These are phyloP conservation scores for Neurospora tetraspora DNA, from an alignment of 495 filamentous ascomycete species.

Conservation along the genomic window DNA sequence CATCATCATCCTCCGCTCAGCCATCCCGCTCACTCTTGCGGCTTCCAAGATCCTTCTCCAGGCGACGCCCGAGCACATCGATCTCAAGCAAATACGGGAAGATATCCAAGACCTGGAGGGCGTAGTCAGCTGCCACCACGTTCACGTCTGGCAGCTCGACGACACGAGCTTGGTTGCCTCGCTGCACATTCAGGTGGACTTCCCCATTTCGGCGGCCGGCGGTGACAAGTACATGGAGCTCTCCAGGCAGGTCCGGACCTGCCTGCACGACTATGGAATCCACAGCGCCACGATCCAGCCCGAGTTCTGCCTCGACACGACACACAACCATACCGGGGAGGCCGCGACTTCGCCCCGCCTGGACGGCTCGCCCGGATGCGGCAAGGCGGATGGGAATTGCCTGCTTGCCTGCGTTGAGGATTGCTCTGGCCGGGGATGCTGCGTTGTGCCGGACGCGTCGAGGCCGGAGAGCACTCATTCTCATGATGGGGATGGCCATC, in stretches of 20 bases:
- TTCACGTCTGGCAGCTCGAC: constrained; percentile 95
- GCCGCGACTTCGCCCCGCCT: constrained; percentile 18
- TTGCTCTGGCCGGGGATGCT: constrained; percentile 69
- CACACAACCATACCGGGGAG: constrained; percentile 25
- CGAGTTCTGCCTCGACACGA: constrained; percentile 65
- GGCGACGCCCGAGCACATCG: constrained; percentile 79
- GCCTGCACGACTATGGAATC: constrained; percentile 90
- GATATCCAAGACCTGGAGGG: constrained; percentile 80
- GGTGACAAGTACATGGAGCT: constrained; percentile 83
- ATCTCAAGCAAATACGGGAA: constrained; percentile 79
- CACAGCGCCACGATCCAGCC: constrained; percentile 98
- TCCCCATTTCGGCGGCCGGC: constrained; percentile 56
- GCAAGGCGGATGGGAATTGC: constrained; percentile 50
- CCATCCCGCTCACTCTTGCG: constrained; percentile 85
- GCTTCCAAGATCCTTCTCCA: constrained; percentile 91
- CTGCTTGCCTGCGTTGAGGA: constrained; percentile 80
- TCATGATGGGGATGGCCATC: constrained; percentile 5
- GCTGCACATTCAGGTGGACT: constrained; percentile 81
- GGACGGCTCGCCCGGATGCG: constrained; percentile 37
- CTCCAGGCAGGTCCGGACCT: constrained; percentile 65
- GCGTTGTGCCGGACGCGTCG: constrained; percentile 21
- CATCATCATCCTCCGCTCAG: constrained; percentile 81
- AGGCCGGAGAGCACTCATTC: constrained; percentile 19
- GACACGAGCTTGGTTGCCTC: constrained; percentile 88
- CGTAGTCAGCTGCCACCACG: constrained; percentile 80